These are phyloP conservation scores for Colletotrichum chrysophilum DNA, from an alignment of 2,329 filamentous ascomycete genomes.

Conservation along the genomic window DNA sequence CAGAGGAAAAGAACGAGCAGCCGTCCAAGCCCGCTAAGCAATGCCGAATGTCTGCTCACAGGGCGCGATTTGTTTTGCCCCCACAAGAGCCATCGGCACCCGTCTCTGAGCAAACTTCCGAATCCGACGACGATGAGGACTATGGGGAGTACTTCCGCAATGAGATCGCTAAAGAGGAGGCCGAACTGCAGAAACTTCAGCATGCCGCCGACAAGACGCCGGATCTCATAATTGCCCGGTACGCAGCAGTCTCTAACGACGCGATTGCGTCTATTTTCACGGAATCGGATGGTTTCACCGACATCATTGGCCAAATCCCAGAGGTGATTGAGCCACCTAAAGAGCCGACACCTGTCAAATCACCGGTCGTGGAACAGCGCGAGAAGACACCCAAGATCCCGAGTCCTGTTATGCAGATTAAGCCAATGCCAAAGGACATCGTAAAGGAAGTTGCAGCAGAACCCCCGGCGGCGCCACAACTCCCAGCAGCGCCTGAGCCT, in stretches of 20 bases:
- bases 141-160: slow-evolving; percentile 62
- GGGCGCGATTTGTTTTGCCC: slow-evolving; percentile 45
- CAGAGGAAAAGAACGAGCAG: slow-evolving; percentile 16
- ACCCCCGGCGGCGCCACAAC: neutral
- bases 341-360: slow-evolving; percentile 4
- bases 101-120: slow-evolving; percentile 50
- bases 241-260: slow-evolving; percentile 53
- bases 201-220: slow-evolving; percentile 40
- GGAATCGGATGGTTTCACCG: slow-evolving; percentile 46
- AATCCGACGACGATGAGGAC: slow-evolving; percentile 61
- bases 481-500: neutral
- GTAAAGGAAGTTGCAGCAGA: neutral
- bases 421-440: neutral
- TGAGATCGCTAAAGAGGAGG: slow-evolving; percentile 57
- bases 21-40: slow-evolving; percentile 20
- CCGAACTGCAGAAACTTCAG: slow-evolving; percentile 52
- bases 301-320: slow-evolving; percentile 48
- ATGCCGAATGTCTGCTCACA: slow-evolving; percentile 30
- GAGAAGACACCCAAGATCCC: neutral
- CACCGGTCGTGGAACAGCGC: slow-evolving; percentile 5
- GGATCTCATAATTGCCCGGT: slow-evolving; percentile 49
- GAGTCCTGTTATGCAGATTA: slow-evolving; percentile 2
- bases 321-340: slow-evolving; percentile 24
- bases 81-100: slow-evolving; percentile 34
- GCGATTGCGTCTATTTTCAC: slow-evolving; percentile 52